Percentiles rank a stretch among this genome's conserved stretches.
phyloP scores from a whole-genome alignment of 495 filamentous ascomycete species.

The Penicillium paradoxum region DNA sequence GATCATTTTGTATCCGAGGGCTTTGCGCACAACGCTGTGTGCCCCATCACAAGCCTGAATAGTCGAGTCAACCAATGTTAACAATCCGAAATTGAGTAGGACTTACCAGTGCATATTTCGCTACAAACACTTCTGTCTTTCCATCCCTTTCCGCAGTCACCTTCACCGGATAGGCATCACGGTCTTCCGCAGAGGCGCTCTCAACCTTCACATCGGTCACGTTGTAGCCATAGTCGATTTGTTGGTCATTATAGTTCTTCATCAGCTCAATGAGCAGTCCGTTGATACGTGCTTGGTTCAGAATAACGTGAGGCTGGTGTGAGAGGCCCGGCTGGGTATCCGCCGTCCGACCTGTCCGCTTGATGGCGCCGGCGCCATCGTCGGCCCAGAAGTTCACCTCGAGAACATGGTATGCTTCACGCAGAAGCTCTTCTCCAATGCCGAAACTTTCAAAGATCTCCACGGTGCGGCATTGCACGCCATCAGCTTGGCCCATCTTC shows the following conservation, averaged over 20 bases:
- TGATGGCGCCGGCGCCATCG: constrained; percentile 39
- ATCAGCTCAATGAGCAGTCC: constrained; percentile 53
- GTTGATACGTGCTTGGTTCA: constrained; percentile 73
- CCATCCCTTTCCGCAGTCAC: constrained; percentile 52
- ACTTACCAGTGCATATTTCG: constrained; percentile 66
- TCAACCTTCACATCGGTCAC: constrained; percentile 54
- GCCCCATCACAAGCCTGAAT: constrained; percentile 74
- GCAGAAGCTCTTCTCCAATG: constrained; percentile 62
- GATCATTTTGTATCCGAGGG: constrained; percentile 64
- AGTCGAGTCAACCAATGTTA: neutral
- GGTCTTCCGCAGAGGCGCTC: constrained; percentile 30
- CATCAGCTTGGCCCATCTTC: constrained; percentile 71
- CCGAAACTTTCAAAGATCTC: constrained; percentile 80
- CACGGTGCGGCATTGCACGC: constrained; percentile 72
- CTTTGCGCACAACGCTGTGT: constrained; percentile 61
- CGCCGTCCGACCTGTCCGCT: constrained; percentile 48
- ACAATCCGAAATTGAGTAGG: neutral
- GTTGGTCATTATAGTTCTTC: constrained; percentile 37
- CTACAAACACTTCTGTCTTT: constrained; percentile 47
- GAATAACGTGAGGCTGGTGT: constrained; percentile 67
- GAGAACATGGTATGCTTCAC: constrained; percentile 64
- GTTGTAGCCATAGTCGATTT: constrained; percentile 58
- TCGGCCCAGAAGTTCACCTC: constrained; percentile 63
- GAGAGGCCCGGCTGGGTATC: constrained; percentile 62
- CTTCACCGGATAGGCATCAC: constrained; percentile 47